Evolutionary conservation across 192 early-diverging fungal species (phyloP).

Genomic region (Coemansia sp.): DNA sequence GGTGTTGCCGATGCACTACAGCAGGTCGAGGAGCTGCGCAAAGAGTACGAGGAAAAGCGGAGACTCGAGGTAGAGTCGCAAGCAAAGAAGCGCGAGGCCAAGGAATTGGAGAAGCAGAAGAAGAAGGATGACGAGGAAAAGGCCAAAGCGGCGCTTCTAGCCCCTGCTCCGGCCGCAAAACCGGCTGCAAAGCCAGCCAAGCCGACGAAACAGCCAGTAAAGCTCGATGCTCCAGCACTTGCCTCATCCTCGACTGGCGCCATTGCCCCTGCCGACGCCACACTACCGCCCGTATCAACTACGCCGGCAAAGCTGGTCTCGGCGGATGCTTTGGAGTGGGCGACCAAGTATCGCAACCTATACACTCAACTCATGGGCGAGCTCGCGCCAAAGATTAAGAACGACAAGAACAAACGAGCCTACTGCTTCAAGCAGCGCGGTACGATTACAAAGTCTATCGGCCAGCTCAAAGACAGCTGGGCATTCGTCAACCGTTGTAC

Average conservation of each 20-base stretch:
- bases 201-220: neutral
- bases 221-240: no score
- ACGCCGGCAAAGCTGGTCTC: conserved; percentile 9
- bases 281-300: neutral
- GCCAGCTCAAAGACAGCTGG: conserved; percentile 50
- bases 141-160: conserved; percentile 8
- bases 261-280: neutral
- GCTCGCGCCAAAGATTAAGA: conserved; percentile 17
- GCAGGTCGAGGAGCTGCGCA: conserved; percentile 28
- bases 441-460: conserved; percentile 31
- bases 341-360: conserved; percentile 30
- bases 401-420: conserved; percentile 9
- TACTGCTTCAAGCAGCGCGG: conserved; percentile 45
- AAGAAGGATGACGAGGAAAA: conserved; percentile 8
- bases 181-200: conserved; percentile 4
- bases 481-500: conserved; percentile 29
- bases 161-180: neutral
- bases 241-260: neutral
- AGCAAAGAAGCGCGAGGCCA: conserved; percentile 5
- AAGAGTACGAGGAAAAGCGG: conserved; percentile 22
- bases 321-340: conserved; percentile 26
- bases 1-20: conserved; percentile 16
- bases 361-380: conserved; percentile 26
- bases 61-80: neutral
- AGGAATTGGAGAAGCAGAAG: conserved; percentile 10